phyloP scores from a whole-genome alignment of 805 yeast genomes.

The Saccharomyces jurei region DNA sequence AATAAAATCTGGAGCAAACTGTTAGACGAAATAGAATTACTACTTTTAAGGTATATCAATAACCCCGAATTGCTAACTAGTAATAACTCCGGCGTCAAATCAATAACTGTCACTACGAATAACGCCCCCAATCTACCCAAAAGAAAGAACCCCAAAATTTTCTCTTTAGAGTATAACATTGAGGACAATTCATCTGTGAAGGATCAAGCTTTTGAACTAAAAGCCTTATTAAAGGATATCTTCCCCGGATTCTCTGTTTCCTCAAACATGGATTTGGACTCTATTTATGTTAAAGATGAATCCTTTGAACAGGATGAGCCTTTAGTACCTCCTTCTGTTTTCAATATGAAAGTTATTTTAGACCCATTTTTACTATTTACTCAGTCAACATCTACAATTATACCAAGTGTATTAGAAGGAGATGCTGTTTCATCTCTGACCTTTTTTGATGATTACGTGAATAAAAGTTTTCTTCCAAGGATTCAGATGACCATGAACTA shows the following conservation, averaged over 20 bases:
- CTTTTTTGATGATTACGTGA: conserved; percentile 62
- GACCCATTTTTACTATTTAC: conserved; percentile 66
- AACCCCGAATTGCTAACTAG: conserved; percentile 8
- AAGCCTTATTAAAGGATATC: conserved; percentile 45
- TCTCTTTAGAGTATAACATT: conserved; percentile 23
- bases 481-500: conserved; percentile 47
- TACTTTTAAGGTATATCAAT: conserved; percentile 19
- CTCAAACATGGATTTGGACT: conserved; percentile 28
- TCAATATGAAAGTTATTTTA: conserved; percentile 71
- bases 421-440: conserved; percentile 28
- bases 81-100: conserved; percentile 1
- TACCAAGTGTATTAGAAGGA: conserved; percentile 24
- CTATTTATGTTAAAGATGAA: conserved; percentile 54
- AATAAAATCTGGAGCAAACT: conserved; percentile 39
- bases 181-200: conserved; percentile 19
- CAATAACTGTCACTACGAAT: conserved; percentile 1
- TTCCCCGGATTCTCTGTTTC: conserved; percentile 59
- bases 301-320: conserved; percentile 51
- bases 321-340: conserved; percentile 59
- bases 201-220: conserved; percentile 36
- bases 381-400: conserved; percentile 44
- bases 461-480: conserved; percentile 52
- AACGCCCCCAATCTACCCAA: conserved; percentile 9
- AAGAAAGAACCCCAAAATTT: conserved; percentile 12
- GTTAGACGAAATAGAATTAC: conserved; percentile 25